Conservation (phyloP, 1,139 yeast genomes). For the Diutina neorugosa region DNA sequence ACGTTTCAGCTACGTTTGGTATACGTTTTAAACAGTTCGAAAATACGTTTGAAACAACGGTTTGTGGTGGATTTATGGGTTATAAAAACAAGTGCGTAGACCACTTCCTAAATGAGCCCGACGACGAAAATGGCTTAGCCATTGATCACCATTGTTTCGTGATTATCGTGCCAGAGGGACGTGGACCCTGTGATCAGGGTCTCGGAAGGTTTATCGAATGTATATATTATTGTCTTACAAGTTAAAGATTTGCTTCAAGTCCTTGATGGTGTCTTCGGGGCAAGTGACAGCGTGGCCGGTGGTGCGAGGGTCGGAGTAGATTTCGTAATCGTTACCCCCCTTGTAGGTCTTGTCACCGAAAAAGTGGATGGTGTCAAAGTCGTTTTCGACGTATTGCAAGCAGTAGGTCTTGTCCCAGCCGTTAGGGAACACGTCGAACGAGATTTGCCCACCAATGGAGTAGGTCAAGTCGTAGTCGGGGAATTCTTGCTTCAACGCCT, state of each 20-base stretch:
- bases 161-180: no score
- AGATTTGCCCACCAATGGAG: slow-evolving; percentile 98
- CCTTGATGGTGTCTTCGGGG: slow-evolving; percentile 80
- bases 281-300: slow-evolving; percentile 86
- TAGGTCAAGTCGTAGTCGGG: slow-evolving; percentile 78
- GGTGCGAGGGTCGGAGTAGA: slow-evolving; percentile 82
- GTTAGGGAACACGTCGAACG: slow-evolving; percentile 98
- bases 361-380: slow-evolving; percentile 86
- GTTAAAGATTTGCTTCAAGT: slow-evolving; percentile 71
- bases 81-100: no score
- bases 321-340: slow-evolving; percentile 99
- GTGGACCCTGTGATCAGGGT: no score
- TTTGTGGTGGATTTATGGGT: no score
- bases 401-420: slow-evolving; percentile 99
- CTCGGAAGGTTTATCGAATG: no score
- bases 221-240: slow-evolving; percentile 13
- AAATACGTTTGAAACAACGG: no score
- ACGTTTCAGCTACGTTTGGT: no score
- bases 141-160: no score
- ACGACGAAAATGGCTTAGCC: no score
- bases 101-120: no score
- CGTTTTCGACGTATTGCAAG: slow-evolving; percentile 79
- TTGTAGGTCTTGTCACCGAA: slow-evolving; percentile 95
- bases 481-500: slow-evolving; percentile 72
- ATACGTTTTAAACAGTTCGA: no score